Conservation (phyloP, 768 basidiomycete genomes). For the Botryobasidium botryosum region DNA sequence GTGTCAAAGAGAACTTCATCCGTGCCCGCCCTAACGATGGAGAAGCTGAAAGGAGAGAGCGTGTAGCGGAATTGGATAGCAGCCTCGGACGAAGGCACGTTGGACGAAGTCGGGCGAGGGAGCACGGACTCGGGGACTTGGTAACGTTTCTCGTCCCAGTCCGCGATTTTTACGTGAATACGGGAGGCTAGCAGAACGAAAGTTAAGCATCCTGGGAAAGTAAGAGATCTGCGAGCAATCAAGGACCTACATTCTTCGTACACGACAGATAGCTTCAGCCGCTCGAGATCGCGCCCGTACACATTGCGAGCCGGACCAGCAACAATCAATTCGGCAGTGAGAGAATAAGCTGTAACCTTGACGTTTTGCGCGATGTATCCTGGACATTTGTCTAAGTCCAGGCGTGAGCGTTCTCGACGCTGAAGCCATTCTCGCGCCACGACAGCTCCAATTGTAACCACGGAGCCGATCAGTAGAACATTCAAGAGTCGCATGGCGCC, state of each 20-base stretch:
- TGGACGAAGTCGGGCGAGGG: slow-evolving; percentile 8
- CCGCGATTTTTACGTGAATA: slow-evolving; percentile 23
- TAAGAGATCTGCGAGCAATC: too few relatives aligned
- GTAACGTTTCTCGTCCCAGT: slow-evolving; percentile 19
- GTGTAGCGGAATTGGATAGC: slow-evolving; percentile 20
- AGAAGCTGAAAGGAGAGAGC: slow-evolving; percentile 19
- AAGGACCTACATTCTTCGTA: slow-evolving; percentile 11
- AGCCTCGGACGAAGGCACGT: not conserved
- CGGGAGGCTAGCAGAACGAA: too few relatives aligned
- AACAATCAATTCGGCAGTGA: slow-evolving; percentile 8
- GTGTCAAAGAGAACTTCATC: slow-evolving; percentile 26
- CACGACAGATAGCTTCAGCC: slow-evolving; percentile 9
- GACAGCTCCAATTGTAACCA: too few relatives aligned
- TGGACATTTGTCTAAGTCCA: too few relatives aligned
- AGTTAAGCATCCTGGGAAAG: too few relatives aligned
- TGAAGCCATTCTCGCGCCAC: too few relatives aligned
- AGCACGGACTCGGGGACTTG: slow-evolving; percentile 17
- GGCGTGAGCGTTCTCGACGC: too few relatives aligned
- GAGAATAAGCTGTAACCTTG: not conserved
- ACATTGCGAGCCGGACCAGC: slow-evolving; percentile 10
- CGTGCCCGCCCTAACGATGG: slow-evolving; percentile 15
- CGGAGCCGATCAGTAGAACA: too few relatives aligned
- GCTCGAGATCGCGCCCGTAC: slow-evolving; percentile 8
- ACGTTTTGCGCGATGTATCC: slow-evolving; percentile 9
- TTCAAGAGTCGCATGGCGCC: too few relatives aligned